Conservation (phyloP, 2,329 filamentous ascomycete genomes). For the Paraphaeosphaeria minitans region DNA sequence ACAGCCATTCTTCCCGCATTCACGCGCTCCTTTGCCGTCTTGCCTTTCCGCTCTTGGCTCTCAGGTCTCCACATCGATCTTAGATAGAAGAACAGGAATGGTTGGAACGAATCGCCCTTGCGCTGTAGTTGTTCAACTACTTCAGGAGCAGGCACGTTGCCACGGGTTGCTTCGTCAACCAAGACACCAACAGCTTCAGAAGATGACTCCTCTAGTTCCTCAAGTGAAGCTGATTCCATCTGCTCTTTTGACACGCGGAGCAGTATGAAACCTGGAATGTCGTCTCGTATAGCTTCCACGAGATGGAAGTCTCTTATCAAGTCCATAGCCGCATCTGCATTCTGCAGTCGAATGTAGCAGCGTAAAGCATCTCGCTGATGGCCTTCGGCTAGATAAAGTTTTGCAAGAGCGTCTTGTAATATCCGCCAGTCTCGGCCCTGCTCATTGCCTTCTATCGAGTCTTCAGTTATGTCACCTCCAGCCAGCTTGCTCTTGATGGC, state of each 20-base stretch:
- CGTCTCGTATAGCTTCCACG: slow-evolving; percentile 85
- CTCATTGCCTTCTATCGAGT: slow-evolving; percentile 74
- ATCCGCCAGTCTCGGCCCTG: slow-evolving; percentile 84
- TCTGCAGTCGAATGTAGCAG: slow-evolving; percentile 88
- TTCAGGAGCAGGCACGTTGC: slow-evolving; percentile 76
- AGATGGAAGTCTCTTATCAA: slow-evolving; percentile 87
- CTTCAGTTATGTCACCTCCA: slow-evolving; percentile 74
- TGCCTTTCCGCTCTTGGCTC: slow-evolving; percentile 54
- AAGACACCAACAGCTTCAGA: slow-evolving; percentile 84
- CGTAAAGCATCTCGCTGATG: slow-evolving; percentile 82
- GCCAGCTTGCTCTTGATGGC: slow-evolving; percentile 83
- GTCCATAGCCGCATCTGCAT: slow-evolving; percentile 86
- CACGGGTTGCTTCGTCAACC: slow-evolving; percentile 88
- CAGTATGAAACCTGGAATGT: slow-evolving; percentile 86
- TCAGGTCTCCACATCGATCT: slow-evolving; percentile 83
- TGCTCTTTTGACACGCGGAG: slow-evolving; percentile 79
- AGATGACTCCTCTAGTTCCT: slow-evolving; percentile 78
- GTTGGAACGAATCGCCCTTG: slow-evolving; percentile 61
- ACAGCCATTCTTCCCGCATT: slow-evolving; percentile 53
- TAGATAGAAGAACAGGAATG: slow-evolving; percentile 93
- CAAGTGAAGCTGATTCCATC: slow-evolving; percentile 65
- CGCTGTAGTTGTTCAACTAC: slow-evolving; percentile 79
- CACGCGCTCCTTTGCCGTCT: slow-evolving; percentile 47
- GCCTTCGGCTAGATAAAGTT: slow-evolving; percentile 80
- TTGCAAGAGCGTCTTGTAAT: slow-evolving; percentile 84